A percentile compares a stretch with the other conserved stretches of the same genome.
Conservation (phyloP, 108 stramenopile species). For the Fistulifera pelliculosa region DNA sequence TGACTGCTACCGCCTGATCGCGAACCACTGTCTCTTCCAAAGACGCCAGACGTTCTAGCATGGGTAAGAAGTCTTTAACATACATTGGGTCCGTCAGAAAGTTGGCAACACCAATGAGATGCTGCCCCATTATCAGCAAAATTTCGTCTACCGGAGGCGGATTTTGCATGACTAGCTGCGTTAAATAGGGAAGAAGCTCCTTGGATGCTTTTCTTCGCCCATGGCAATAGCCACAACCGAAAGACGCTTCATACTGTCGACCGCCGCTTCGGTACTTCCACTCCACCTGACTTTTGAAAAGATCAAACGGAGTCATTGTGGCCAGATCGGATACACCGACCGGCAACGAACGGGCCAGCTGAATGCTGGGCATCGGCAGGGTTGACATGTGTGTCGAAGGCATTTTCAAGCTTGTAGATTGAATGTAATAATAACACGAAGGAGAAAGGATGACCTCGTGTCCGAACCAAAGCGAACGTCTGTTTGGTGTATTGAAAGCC, state of each 20-base stretch:
- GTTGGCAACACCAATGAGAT: slow-evolving; percentile 56
- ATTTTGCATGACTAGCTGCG: slow-evolving; percentile 11
- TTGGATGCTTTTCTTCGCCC: not conserved
- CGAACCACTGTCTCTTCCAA: slow-evolving; percentile 95
- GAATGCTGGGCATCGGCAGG: slow-evolving; percentile 49
- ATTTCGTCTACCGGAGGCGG: slow-evolving; percentile 66
- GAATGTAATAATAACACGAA: too few relatives aligned
- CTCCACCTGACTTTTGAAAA: slow-evolving; percentile 62
- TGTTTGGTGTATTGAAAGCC: too few relatives aligned
- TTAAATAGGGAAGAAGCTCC: slow-evolving; percentile 61
- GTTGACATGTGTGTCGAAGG: too few relatives aligned
- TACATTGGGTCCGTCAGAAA: slow-evolving; percentile 40
- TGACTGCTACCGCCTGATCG: slow-evolving; percentile 71
- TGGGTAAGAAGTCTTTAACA: slow-evolving; percentile 63
- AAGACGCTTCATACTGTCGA: slow-evolving; percentile 84
- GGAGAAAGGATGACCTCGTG: too few relatives aligned
- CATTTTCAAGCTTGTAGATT: too few relatives aligned
- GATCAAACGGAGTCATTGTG: slow-evolving; percentile 57
- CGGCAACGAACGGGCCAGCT: slow-evolving; percentile 59
- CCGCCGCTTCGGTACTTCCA: slow-evolving; percentile 60
- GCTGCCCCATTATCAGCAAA: slow-evolving; percentile 59
- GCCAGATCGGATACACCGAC: slow-evolving; percentile 37
- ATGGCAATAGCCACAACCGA: slow-evolving; percentile 43
- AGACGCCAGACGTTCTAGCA: slow-evolving; percentile 82
- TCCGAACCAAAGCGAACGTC: too few relatives aligned